Conservation (phyloP, 768 basidiomycete species). For the Strobilomyces confusus region DNA sequence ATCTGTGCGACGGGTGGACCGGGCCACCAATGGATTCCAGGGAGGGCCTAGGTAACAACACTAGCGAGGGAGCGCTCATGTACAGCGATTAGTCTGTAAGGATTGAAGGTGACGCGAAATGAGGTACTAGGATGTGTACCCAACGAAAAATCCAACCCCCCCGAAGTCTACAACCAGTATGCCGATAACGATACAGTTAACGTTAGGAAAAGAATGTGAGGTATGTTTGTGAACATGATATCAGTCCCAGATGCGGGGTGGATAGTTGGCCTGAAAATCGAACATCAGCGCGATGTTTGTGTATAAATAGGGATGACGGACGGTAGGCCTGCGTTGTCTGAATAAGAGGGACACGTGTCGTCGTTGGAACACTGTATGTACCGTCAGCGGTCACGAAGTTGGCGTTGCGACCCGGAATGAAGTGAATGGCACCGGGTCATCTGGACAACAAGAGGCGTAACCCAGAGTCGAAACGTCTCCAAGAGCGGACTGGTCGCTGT, state of each 20-base stretch:
- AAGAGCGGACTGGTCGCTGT: constrained; percentile 52
- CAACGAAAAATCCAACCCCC: background rate
- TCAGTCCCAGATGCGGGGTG: constrained; percentile 23
- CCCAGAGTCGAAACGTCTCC: constrained; percentile 62
- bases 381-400: constrained; percentile 2
- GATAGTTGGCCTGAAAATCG: constrained; percentile 27
- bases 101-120: constrained; percentile 1
- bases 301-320: constrained; percentile 29
- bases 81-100: background rate
- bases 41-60: background rate
- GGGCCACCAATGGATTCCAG: background rate
- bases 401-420: background rate
- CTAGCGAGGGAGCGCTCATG: background rate
- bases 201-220: constrained; percentile 19
- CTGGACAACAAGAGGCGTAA: constrained; percentile 67
- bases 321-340: constrained; percentile 62
- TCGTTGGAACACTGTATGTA: constrained; percentile 38
- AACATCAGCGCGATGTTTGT: constrained; percentile 3
- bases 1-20: background rate
- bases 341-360: constrained; percentile 67
- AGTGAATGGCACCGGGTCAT: constrained; percentile 49
- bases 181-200: constrained; percentile 11
- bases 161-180: constrained; percentile 18
- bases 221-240: constrained; percentile 11
- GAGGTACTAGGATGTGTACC: background rate